Evolutionary conservation across 257 asterid genomes (phyloP).

Genomic region (Solanum commersonii): DNA sequence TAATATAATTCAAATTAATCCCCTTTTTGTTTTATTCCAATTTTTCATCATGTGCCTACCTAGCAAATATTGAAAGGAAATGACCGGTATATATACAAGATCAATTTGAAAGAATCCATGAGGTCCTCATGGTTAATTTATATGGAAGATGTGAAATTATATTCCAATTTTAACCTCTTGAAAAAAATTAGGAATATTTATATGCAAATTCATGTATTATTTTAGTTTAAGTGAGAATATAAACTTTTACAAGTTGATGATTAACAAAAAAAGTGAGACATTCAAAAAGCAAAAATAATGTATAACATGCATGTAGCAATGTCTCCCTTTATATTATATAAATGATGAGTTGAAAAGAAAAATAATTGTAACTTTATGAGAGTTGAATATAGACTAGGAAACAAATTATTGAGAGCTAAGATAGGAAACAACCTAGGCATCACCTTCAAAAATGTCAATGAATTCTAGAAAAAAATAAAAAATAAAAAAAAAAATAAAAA

Average conservation of each 20-base stretch:
- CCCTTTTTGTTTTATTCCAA: background rate
- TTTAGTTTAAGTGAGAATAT: background rate
- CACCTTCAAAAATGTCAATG: background rate
- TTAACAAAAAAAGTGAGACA: background rate
- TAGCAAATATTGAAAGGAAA: background rate
- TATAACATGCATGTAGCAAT: background rate
- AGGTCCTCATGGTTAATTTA: background rate
- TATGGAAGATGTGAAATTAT: background rate
- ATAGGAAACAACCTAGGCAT: background rate
- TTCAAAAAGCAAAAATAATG: background rate
- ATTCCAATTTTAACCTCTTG: background rate
- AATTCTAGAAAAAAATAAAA: background rate
- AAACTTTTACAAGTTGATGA: background rate
- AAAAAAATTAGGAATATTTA: background rate
- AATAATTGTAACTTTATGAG: background rate
- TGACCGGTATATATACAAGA: background rate
- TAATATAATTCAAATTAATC: background rate
- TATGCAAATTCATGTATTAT: background rate
- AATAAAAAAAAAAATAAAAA: background rate
- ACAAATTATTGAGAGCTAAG: background rate
- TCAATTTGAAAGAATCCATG: background rate
- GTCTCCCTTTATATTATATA: background rate
- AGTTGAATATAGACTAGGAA: background rate
- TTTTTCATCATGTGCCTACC: background rate
- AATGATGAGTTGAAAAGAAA: background rate